Percentiles rank a stretch among this genome's conserved stretches.
Evolutionary conservation across 768 basidiomycete genomes (phyloP).

Genomic region (Tulasnella sp.): DNA sequence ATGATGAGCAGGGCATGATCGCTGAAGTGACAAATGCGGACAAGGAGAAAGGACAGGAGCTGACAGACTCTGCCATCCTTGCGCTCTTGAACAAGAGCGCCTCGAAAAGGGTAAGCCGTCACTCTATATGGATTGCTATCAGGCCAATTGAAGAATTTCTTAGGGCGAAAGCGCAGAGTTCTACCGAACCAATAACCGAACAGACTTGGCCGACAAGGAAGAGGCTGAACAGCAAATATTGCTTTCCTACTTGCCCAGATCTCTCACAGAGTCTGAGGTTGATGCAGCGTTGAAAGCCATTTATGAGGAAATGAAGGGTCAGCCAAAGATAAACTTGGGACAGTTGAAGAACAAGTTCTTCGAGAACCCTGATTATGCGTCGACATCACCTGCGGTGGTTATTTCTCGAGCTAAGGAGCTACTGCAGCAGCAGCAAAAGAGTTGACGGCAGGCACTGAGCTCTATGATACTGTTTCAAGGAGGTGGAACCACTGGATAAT

Average conservation of each 20-base stretch:
- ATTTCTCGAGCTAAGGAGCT: too few species aligned
- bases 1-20: constrained; percentile 1
- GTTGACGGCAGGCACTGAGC: too few species aligned
- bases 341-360: too few species aligned
- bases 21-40: constrained; percentile 16
- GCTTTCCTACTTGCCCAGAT: constrained; percentile 11
- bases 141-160: too few species aligned
- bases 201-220: constrained; percentile 15
- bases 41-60: constrained; percentile 8
- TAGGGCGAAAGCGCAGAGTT: constrained; percentile 13
- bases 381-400: too few species aligned
- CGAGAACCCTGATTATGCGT: too few species aligned
- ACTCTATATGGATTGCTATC: neutral
- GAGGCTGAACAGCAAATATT: constrained; percentile 8
- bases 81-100: constrained; percentile 11
- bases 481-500: too few species aligned
- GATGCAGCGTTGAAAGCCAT: constrained; percentile 8
- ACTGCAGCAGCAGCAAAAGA: too few species aligned
- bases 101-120: constrained; percentile 8
- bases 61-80: constrained; percentile 11
- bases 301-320: too few species aligned
- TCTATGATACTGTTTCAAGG: too few species aligned
- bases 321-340: too few species aligned
- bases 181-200: constrained; percentile 2
- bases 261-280: constrained; percentile 14